phyloP scores from a whole-genome alignment of 352 stramenopile genomes.

The Phytopythium helicoides region DNA sequence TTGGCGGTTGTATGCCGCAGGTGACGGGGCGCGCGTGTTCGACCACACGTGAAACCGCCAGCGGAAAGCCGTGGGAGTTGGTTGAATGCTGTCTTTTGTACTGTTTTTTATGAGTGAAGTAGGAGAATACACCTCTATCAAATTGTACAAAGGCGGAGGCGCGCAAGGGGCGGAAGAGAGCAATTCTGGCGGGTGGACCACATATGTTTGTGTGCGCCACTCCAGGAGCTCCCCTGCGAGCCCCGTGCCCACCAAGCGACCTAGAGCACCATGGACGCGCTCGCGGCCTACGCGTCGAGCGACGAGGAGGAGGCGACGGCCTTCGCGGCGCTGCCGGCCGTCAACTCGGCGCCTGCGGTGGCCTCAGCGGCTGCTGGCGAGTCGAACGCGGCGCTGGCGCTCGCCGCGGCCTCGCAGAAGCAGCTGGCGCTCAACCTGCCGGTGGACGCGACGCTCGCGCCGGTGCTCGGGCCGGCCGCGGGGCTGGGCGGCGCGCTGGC shows the following conservation, averaged over 20 bases:
- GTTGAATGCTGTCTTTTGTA: too few relatives aligned
- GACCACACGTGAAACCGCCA: conserved; percentile 6
- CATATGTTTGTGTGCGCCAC: neutral
- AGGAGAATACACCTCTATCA: too few relatives aligned
- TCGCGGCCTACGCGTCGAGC: conserved; percentile 47
- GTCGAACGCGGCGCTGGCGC: conserved; percentile 30
- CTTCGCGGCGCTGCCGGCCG: conserved; percentile 20
- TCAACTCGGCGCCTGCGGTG: conserved; percentile 61
- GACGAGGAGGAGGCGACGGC: conserved; percentile 29
- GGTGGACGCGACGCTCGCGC: conserved; percentile 59
- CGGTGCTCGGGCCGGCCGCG: conserved; percentile 45
- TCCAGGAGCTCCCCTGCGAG: neutral
- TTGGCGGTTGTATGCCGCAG: neutral
- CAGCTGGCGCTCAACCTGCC: conserved; percentile 64
- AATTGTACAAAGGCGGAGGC: neutral
- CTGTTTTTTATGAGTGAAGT: too few relatives aligned
- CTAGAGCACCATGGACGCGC: conserved; percentile 61
- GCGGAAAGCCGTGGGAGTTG: too few relatives aligned
- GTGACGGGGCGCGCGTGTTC: conserved; percentile 3
- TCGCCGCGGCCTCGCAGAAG: conserved; percentile 29
- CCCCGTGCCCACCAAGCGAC: too few relatives aligned
- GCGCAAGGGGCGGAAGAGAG: neutral
- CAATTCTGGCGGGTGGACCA: neutral
- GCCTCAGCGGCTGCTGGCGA: conserved; percentile 19
- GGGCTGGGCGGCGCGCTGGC: conserved; percentile 4